Evolutionary conservation across 23 red algal genomes (phyloP), one percentile per base, ranked within the genome.

Genomic region (Pyropia yezoensis): DNA sequence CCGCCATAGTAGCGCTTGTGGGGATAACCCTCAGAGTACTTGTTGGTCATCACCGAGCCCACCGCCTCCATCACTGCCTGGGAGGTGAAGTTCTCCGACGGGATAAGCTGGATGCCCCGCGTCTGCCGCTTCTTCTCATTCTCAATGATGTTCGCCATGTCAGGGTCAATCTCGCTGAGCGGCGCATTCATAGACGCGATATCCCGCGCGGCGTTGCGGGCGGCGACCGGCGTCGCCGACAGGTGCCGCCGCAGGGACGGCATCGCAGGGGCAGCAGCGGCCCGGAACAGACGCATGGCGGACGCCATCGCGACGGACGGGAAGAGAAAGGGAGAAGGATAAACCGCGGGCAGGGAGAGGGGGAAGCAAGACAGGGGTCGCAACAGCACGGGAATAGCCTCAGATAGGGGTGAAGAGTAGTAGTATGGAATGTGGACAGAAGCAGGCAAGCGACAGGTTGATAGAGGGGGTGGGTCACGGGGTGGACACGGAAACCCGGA

Each of bases 41-140:
- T 98, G 75, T 98, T 98, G 49, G 94, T 98, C 77, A 98, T 82
- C 51, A 82, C 73, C 19, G 79, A 87, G 50, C 94, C 94, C 45
- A 98, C 85, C 7, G 94, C 82, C 45, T 98, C 78, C 66, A 98
- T 50, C 7, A 98, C 94, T 1, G 94, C 94, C 58, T 81, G 68
- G n/a, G 94, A 87, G 17, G 86, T 85, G 59, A 98, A 98, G 80
- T 98, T 98, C 74, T 98, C 94, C 32, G 94, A 98, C 0, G 94
- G 94, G 76, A 98, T 98, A n/a, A 98, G 74, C 78, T 89, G 80
- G 70, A 98, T 84, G 28, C 85, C 77, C 22, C 72, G 64, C 63
- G 70, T 79, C 67, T 98, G 94, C 23, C 94, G 66, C 22, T 78
- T 60, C 78, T 98, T 98, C 65, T 98, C 94, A 17, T 62, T 63